A percentile compares a stretch with the other conserved stretches of the same genome.
Evolutionary conservation across 1,139 yeast genomes (phyloP).

Genomic region (Saccharomyces hybrid): DNA sequence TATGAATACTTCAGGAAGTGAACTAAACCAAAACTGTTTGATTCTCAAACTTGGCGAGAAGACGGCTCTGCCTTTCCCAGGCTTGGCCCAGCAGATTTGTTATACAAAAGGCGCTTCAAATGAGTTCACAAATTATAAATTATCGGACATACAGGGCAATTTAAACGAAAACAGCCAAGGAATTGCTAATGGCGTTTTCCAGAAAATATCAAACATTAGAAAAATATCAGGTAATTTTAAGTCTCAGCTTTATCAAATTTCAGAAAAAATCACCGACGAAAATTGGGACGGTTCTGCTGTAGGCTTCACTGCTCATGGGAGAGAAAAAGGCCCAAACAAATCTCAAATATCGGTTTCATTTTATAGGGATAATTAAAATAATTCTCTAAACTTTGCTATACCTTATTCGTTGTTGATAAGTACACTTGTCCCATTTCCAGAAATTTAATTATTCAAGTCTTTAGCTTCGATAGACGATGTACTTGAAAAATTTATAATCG

Average conservation of each 20-base stretch:
- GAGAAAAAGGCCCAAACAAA: background rate
- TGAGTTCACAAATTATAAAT: background rate
- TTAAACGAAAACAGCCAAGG: background rate
- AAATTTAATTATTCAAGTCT: background rate
- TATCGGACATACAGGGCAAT: background rate
- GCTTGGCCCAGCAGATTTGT: background rate
- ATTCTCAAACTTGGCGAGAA: background rate
- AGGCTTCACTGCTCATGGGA: background rate
- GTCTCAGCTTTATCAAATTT: background rate
- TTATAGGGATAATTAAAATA: background rate
- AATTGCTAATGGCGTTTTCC: background rate
- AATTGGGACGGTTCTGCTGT: background rate
- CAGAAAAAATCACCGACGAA: background rate
- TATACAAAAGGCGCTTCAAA: background rate
- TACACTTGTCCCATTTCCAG: background rate
- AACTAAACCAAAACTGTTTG: background rate
- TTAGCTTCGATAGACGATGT: background rate
- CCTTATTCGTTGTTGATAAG: background rate
- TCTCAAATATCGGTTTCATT: background rate
- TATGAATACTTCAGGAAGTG: background rate
- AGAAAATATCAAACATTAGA: background rate
- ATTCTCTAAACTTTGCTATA: background rate
- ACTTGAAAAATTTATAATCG: background rate
- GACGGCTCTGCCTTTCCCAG: background rate
- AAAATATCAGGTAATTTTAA: background rate